A percentile compares a stretch with the other conserved stretches of the same genome.
Evolutionary conservation across 768 basidiomycete genomes (phyloP).

Genomic region (Mycena kentingensis): DNA sequence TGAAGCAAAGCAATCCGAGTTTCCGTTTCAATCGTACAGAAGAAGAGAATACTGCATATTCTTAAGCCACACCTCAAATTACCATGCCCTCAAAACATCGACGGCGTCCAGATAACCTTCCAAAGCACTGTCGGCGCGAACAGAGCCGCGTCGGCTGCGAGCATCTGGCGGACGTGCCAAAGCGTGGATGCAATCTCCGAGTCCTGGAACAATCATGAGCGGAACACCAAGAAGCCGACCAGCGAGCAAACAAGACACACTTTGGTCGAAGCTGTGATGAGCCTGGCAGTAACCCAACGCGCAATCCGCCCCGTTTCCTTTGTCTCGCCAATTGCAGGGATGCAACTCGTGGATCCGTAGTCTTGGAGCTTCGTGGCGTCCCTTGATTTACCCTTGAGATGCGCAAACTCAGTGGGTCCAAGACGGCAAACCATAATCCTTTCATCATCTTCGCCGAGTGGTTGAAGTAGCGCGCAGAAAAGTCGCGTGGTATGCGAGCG

Average conservation of each 20-base stretch:
- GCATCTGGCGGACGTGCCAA: slow-evolving; percentile 15
- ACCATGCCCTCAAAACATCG: no score
- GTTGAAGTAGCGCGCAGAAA: slow-evolving; percentile 13
- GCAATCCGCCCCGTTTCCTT: background rate
- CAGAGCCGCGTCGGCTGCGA: slow-evolving; percentile 2
- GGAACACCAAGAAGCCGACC: background rate
- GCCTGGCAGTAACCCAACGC: background rate
- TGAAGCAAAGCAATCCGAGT: no score
- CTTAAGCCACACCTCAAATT: no score
- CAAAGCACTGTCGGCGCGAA: slow-evolving; percentile 10
- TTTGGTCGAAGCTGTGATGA: background rate
- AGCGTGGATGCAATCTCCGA: slow-evolving; percentile 11
- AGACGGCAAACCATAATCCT: slow-evolving; percentile 13
- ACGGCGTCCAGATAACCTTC: slow-evolving; percentile 9
- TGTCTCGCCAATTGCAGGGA: background rate
- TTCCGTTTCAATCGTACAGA: no score
- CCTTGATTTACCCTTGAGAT: slow-evolving; percentile 3
- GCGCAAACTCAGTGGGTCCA: background rate
- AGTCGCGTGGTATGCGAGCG: slow-evolving; percentile 3
- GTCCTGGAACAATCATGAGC: background rate
- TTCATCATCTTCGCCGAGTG: slow-evolving; percentile 3
- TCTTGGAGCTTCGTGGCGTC: slow-evolving; percentile 8
- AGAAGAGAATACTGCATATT: no score
- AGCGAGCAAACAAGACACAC: background rate
- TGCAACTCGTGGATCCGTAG: slow-evolving; percentile 1